Evolutionary conservation across 129 eudicot species (phyloP).

Genomic region (Flaveria bidentis): DNA sequence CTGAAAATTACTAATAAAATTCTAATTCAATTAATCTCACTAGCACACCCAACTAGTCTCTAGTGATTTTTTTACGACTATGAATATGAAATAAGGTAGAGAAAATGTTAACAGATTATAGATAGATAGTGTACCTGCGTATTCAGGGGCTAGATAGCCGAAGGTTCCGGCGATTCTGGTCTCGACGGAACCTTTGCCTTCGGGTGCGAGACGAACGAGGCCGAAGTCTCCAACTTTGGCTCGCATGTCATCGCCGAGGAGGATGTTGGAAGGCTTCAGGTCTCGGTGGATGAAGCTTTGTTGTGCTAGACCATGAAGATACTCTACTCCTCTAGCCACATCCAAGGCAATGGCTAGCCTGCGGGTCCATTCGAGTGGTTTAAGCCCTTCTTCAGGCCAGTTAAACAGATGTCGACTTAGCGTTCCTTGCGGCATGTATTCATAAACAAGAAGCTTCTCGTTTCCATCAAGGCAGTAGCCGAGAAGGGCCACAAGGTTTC

Average conservation of each 20-base stretch:
- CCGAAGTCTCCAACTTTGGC: slow-evolving; percentile 99
- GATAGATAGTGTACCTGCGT: slow-evolving; percentile 63
- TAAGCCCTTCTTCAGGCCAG: slow-evolving; percentile 87
- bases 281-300: slow-evolving; percentile 98
- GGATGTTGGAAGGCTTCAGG: slow-evolving; percentile 90
- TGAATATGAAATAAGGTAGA: neutral
- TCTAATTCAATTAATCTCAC: too few relatives aligned
- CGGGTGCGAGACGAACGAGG: slow-evolving; percentile 96
- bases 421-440: slow-evolving; percentile 98
- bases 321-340: slow-evolving; percentile 97
- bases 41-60: too few relatives aligned
- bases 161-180: slow-evolving; percentile 96
- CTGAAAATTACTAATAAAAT: too few relatives aligned
- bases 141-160: slow-evolving; percentile 98
- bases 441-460: slow-evolving; percentile 90
- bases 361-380: slow-evolving; percentile 86
- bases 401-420: slow-evolving; percentile 74
- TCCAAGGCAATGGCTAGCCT: slow-evolving; percentile 84
- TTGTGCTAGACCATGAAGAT: slow-evolving; percentile 89
- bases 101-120: neutral
- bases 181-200: slow-evolving; percentile 91
- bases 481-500: slow-evolving; percentile 92
- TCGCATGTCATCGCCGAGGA: slow-evolving; percentile 98
- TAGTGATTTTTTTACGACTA: too few relatives aligned
- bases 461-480: slow-evolving; percentile 96